These are phyloP conservation scores for Umbellularia californica DNA, from an alignment of 164 flowering plant species.

Conservation along the genomic window DNA sequence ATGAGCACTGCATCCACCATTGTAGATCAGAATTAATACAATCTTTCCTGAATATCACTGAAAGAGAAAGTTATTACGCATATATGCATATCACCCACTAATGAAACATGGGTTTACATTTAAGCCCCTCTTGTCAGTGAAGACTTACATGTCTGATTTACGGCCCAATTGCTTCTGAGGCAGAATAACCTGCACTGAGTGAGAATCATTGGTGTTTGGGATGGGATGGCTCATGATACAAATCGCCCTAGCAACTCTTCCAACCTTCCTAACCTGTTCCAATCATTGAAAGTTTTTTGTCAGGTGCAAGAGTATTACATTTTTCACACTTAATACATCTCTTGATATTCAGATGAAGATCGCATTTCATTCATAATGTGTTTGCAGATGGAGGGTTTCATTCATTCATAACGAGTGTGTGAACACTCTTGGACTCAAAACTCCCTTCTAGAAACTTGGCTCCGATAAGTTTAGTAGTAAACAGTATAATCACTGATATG, in stretches of 20 bases:
- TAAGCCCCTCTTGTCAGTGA: neutral
- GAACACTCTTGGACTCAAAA: neutral
- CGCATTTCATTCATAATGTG: neutral
- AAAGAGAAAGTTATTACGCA: neutral
- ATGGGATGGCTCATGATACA: constrained; percentile 97
- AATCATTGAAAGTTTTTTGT: neutral
- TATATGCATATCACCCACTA: neutral
- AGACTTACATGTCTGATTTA: constrained; percentile 82
- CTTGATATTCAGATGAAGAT: neutral
- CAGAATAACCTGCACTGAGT: constrained; percentile 83
- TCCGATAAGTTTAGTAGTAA: neutral
- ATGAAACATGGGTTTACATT: neutral
- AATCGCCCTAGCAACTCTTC: constrained; percentile 90
- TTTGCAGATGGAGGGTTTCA: too few relatives aligned
- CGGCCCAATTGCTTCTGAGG: constrained; percentile 93
- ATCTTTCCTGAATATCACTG: neutral
- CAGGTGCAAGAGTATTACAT: neutral
- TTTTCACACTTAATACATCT: neutral
- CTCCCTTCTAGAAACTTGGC: neutral
- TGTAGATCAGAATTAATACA: neutral
- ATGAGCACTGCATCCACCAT: neutral
- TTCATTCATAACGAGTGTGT: neutral
- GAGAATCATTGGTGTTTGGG: constrained; percentile 78
- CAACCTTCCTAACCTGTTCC: constrained; percentile 83
- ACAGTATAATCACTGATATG: neutral